Conservation (phyloP, 768 basidiomycete species). For the Ramaria rubella region DNA sequence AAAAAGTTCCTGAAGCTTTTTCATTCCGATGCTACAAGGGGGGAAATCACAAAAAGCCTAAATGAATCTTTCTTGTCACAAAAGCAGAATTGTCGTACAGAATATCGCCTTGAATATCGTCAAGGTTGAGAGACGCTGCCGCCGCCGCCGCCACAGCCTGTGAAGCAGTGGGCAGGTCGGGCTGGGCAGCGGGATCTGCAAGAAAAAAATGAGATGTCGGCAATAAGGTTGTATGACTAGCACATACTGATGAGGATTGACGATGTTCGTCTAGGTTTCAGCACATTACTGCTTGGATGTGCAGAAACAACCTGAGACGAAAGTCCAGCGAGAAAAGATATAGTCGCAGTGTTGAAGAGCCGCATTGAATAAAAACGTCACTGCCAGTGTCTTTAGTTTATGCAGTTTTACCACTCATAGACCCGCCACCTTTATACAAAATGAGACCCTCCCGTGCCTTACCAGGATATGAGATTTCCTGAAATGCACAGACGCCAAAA, state of each 20-base stretch:
- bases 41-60: background rate
- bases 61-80: background rate
- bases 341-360: too few species aligned
- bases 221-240: background rate
- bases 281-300: background rate
- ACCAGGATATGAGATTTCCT: too few species aligned
- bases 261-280: background rate
- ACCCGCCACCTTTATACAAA: too few species aligned
- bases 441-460: too few species aligned
- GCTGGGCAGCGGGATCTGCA: constrained; percentile 2
- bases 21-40: constrained; percentile 43
- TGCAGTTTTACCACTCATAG: too few species aligned
- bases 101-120: constrained; percentile 10
- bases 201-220: background rate
- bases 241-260: constrained; percentile 2
- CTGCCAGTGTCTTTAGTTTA: too few species aligned
- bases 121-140: constrained; percentile 7
- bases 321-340: too few species aligned
- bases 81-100: constrained; percentile 2
- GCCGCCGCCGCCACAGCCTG: background rate
- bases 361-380: too few species aligned
- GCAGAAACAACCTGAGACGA: background rate
- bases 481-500: too few species aligned
- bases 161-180: background rate
- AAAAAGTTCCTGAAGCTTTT: constrained; percentile 47